phyloP scores from a whole-genome alignment of 495 filamentous ascomycete genomes.

The Copromyces sp. region DNA sequence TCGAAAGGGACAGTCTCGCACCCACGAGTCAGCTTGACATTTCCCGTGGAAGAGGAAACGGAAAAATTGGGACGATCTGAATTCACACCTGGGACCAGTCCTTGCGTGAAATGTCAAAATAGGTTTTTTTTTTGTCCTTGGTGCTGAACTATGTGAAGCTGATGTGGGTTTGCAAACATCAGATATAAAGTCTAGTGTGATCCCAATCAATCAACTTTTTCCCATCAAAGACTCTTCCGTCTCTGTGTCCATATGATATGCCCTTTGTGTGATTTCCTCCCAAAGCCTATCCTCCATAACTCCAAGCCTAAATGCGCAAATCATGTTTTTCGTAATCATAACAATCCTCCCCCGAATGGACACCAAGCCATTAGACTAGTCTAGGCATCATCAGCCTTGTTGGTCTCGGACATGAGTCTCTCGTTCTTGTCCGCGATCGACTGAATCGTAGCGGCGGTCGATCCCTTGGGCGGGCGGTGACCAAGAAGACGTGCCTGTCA shows the following conservation, averaged over 20 bases:
- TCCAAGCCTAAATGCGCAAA: neutral
- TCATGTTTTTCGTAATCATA: neutral
- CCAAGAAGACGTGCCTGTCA: slow-evolving; percentile 17
- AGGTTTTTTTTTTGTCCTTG: neutral
- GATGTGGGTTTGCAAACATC: neutral
- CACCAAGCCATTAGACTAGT: neutral
- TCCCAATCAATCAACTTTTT: neutral
- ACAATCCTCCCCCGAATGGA: neutral
- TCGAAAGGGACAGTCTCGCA: neutral
- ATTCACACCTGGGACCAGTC: neutral
- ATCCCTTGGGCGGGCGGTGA: slow-evolving; percentile 15
- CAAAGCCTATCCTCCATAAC: neutral
- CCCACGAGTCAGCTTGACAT: neutral
- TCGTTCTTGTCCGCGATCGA: slow-evolving; percentile 23
- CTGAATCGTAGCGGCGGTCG: slow-evolving; percentile 20
- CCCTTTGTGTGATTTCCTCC: neutral
- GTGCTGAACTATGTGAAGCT: neutral
- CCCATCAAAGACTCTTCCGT: neutral
- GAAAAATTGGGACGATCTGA: no score
- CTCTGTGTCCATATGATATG: neutral
- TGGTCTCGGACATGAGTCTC: neutral
- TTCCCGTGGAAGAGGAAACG: no score
- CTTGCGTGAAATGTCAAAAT: neutral
- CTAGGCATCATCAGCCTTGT: neutral
- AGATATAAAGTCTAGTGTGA: neutral